Evolutionary conservation across 164 flowering plant genomes (phyloP).

Genomic region (Magnolia kwangsiensis): DNA sequence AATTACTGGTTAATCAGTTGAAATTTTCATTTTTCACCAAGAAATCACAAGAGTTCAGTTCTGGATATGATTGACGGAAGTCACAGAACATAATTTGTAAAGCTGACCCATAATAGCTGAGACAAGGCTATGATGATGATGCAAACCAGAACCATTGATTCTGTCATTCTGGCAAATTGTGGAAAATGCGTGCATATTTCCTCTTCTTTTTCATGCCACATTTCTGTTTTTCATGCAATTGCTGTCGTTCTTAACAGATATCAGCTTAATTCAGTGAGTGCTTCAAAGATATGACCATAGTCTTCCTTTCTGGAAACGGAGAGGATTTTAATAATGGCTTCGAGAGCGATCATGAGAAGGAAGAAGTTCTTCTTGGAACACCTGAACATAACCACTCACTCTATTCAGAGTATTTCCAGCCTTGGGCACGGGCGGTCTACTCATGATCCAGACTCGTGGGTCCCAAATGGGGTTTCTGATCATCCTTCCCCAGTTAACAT

Average conservation of each 20-base stretch:
- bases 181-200: background rate
- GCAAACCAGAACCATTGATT: background rate
- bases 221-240: background rate
- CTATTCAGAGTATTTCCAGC: constrained; percentile 29
- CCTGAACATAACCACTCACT: constrained; percentile 29
- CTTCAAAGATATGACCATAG: constrained; percentile 35
- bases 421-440: constrained; percentile 19
- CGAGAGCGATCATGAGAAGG: constrained; percentile 57
- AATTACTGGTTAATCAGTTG: background rate
- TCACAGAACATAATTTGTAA: background rate
- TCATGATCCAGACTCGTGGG: constrained; percentile 15
- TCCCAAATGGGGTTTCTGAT: constrained; percentile 15
- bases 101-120: background rate
- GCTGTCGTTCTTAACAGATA: background rate
- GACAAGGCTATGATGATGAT: background rate
- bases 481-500: constrained; percentile 12
- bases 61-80: background rate
- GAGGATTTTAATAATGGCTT: constrained; percentile 44
- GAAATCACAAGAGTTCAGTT: background rate
- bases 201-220: background rate
- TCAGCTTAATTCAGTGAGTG: background rate
- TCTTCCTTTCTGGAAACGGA: constrained; percentile 12
- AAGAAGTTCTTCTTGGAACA: constrained; percentile 38
- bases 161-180: background rate
- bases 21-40: background rate